phyloP scores from a whole-genome alignment of 306 rosid genomes.

The Parietaria judaica region DNA sequence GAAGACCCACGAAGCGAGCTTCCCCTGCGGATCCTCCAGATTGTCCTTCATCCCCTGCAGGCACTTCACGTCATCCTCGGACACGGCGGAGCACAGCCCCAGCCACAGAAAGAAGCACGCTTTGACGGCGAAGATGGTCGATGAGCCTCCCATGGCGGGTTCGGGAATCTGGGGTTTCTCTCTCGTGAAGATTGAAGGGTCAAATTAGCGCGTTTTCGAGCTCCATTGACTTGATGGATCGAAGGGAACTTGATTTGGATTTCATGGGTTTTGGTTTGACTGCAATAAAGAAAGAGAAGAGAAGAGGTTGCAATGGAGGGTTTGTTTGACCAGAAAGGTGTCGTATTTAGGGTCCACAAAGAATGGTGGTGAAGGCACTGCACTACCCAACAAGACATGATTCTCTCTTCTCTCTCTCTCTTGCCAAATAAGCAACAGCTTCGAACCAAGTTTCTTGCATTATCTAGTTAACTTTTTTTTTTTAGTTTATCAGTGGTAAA shows the following conservation, averaged over 20 bases:
- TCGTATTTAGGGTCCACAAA: constrained; percentile 9
- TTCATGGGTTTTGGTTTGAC: constrained; percentile 8
- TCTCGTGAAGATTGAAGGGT: too few species aligned
- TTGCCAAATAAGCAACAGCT: background rate
- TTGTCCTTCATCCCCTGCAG: constrained; percentile 38
- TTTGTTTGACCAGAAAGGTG: constrained; percentile 14
- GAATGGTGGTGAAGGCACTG: constrained; percentile 8
- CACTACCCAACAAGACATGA: background rate
- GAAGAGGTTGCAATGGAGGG: background rate
- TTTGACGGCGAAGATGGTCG: background rate
- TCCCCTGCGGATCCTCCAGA: constrained; percentile 26
- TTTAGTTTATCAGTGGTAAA: too few species aligned
- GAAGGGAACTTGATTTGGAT: background rate
- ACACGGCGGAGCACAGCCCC: constrained; percentile 21
- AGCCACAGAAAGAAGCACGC: constrained; percentile 4
- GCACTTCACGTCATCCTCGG: constrained; percentile 53
- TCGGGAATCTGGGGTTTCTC: background rate
- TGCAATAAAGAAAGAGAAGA: background rate
- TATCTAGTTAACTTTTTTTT: too few species aligned
- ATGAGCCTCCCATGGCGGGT: constrained; percentile 11
- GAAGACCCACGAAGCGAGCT: constrained; percentile 48
- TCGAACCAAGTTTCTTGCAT: background rate
- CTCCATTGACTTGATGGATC: background rate
- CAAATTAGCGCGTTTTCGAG: background rate
- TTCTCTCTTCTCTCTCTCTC: background rate